phyloP scores from a whole-genome alignment of 148 eudicot genomes.

The Spergularia marina region DNA sequence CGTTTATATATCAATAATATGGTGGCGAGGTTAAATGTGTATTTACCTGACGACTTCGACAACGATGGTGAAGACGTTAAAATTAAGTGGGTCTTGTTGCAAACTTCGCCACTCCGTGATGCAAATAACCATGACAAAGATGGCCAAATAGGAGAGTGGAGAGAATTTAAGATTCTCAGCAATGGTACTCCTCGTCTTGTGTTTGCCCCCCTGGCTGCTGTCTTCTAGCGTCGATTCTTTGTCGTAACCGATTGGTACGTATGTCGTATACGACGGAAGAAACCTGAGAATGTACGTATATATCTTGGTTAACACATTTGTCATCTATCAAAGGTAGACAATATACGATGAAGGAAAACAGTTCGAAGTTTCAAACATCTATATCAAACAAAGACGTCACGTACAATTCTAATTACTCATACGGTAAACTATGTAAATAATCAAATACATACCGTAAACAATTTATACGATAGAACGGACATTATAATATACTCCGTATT shows the following conservation, averaged over 20 bases:
- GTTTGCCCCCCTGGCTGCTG: background rate
- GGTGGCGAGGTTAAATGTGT: background rate
- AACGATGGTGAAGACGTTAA: constrained; percentile 43
- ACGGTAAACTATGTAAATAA: too few relatives aligned
- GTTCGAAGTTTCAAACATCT: background rate
- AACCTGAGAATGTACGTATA: constrained; percentile 36
- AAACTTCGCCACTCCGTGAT: constrained; percentile 42
- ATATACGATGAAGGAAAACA: background rate
- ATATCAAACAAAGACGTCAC: too few relatives aligned
- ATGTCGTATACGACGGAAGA: constrained; percentile 48
- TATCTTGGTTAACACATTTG: background rate
- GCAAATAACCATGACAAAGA: constrained; percentile 44
- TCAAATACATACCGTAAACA: too few relatives aligned
- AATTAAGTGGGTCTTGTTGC: constrained; percentile 49
- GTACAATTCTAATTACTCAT: too few relatives aligned
- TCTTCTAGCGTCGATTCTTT: constrained; percentile 9
- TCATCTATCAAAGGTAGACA: background rate
- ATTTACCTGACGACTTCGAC: constrained; percentile 49
- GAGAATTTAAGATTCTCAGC: constrained; percentile 42
- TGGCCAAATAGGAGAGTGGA: constrained; percentile 39
- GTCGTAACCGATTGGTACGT: constrained; percentile 27
- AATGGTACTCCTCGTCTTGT: background rate
- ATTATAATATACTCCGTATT: too few relatives aligned
- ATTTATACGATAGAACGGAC: too few relatives aligned
- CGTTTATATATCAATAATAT: background rate